Base-by-base conservation (phyloP, 345 rosid genomes). In the Theobroma cacao region DNA sequence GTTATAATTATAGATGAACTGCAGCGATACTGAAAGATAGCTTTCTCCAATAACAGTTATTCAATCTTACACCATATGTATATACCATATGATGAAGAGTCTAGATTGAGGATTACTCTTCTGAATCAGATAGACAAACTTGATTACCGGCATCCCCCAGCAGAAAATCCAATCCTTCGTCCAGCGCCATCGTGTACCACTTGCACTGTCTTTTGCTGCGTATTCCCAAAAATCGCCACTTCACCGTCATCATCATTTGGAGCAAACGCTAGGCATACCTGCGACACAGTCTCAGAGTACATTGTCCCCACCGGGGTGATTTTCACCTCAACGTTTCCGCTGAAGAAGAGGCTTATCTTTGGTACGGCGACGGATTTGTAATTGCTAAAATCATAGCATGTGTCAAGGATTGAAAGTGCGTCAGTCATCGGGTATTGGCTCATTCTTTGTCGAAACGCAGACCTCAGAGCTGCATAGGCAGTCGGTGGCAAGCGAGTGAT, bases 401-500 rank as follows among this genome's bases (percentile, higher is more conserved):
- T 92, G 85, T 92, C 94, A 6, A 94, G 84, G 30, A 91, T 86
- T 22, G 91, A 86, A 4, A 88, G 74, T 1, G 87, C 85, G 0
- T 88, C 84, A 1, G 95, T 81, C 8, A 45, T 75, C 0, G 93
- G 92, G 62, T 94, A 94, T 68, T 75, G 72, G 0, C 84, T 45
- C 97, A 94, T 94, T 61, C 9, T 3, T 75, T 83, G 80, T 77
- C 78, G 74, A 75, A 94, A 92, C n/a, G 91, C 72, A 2, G 81
- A 34, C 0, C 83, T 45, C 40, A 94, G 24, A 7, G 91, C 88
- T 2, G 90, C 72, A 84, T 92, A 94, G 0, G 90, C 95, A 0
- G 80, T 82, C 0, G 91, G 92, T 0, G 94, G 97, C 72, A 94
- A 82, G 11, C 98, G 91, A 0, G 94, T 82, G 70, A 94, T 91